Evolutionary conservation across 1,284 basidiomycete species (phyloP), one percentile per base, ranked within the genome.

Genomic region (Pyrrhoderma noxium): DNA sequence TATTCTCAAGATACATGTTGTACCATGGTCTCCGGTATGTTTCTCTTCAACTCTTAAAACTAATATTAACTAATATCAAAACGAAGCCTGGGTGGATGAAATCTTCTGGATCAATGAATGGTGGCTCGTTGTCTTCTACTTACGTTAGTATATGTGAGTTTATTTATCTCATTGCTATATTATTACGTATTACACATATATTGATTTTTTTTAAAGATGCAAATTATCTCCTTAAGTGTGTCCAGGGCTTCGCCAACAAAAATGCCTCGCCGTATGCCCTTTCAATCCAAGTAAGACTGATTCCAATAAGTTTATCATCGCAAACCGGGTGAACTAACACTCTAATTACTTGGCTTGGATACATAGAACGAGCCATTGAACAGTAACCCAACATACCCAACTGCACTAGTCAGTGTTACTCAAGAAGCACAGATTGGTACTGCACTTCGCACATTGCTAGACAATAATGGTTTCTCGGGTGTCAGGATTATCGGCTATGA

Each of bases 71-170:
- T n/a, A n/a, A n/a, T n/a, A n/a, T n/a, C n/a, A n/a, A n/a, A n/a
- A n/a, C n/a, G n/a, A 49, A 78, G 75, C 76, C 77, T 8, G 75
- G 63, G 1, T 79, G 77, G 77, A 79, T 78, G 76, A 79, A 78
- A 58, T 63, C 64, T 13, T 68, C 65, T 46, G 67, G 66, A 3
- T 67, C 70, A 0, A 75, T 79, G 74, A 68, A 72, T 46, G 76
- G 76, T 2, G 76, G 76, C 8, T 67, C 66, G 1, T 55, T 78
- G 7, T 53, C 63, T 22, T 65, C 70, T 1, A 60, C 65, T 54
- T 67, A 67, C 49, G 59, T 67, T 22, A 59, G 51, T 3, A 58
- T 58, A 8, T 72, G 72, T 73, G 48, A 40, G 66, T 58, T 2
- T 37, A 45, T 31, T 43, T 19, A 22, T 35, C 3, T 36, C 18